Conservation (phyloP, 179 eudicot species). For the Nepenthes alata region DNA sequence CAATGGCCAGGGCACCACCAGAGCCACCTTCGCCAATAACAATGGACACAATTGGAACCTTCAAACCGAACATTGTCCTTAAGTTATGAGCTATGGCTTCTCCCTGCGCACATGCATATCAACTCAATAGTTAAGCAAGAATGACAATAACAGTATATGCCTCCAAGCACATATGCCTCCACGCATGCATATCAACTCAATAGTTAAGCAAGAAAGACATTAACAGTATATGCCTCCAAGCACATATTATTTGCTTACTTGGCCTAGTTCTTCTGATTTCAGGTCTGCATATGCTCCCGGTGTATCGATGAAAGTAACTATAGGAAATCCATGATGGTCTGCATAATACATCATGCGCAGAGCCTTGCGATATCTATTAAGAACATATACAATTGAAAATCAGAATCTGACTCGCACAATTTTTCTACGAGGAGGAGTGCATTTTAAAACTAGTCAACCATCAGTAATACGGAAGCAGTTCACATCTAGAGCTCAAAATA, state of each 20-base stretch:
- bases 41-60: slow-evolving; percentile 80
- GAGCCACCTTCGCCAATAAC: slow-evolving; percentile 99
- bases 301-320: slow-evolving; percentile 83
- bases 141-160: background rate
- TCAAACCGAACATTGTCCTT: slow-evolving; percentile 89
- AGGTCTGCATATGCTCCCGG: slow-evolving; percentile 96
- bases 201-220: background rate
- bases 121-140: slow-evolving; percentile 1
- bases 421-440: background rate
- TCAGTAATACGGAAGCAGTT: too few relatives aligned
- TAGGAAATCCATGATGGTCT: slow-evolving; percentile 94
- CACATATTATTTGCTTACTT: slow-evolving; percentile 47
- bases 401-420: background rate
- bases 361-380: slow-evolving; percentile 80
- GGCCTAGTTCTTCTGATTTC: slow-evolving; percentile 89
- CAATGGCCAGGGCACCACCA: slow-evolving; percentile 98
- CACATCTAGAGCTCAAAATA: too few relatives aligned
- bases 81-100: slow-evolving; percentile 94
- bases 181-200: slow-evolving; percentile 7
- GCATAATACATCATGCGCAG: slow-evolving; percentile 96
- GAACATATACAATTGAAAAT: slow-evolving; percentile 6
- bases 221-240: background rate
- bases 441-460: too few relatives aligned
- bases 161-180: background rate
- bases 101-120: slow-evolving; percentile 43